Percentiles rank a stretch among this genome's conserved stretches.
Conservation (phyloP, 2,329 filamentous ascomycete species). For the Xylariaceae sp. region DNA sequence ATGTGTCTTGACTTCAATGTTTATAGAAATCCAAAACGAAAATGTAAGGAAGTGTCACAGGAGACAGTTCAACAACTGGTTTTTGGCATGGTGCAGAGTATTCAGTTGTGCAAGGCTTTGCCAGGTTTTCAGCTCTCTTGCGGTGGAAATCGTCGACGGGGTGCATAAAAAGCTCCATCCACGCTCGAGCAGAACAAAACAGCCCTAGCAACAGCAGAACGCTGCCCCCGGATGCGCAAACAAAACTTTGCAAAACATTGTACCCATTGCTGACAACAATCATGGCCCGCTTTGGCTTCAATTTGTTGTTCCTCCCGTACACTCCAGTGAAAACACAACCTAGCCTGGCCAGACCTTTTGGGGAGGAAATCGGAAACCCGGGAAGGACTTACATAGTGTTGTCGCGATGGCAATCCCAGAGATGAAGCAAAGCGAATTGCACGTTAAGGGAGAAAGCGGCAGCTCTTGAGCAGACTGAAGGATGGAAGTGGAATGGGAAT, state of each 20-base stretch:
- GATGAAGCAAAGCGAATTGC: neutral
- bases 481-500: neutral
- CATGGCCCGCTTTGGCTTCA: too few species aligned
- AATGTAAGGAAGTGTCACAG: too few species aligned
- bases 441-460: neutral
- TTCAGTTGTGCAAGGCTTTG: neutral
- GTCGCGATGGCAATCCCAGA: neutral
- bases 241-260: too few species aligned
- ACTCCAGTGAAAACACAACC: neutral
- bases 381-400: too few species aligned
- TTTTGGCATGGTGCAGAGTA: neutral
- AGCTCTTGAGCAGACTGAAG: neutral
- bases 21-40: too few species aligned
- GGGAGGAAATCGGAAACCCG: neutral
- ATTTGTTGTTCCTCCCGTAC: too few species aligned
- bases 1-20: too few species aligned
- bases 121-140: neutral
- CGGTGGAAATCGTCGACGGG: neutral
- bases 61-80: too few species aligned
- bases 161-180: neutral
- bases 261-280: too few species aligned
- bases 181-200: neutral
- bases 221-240: too few species aligned
- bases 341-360: neutral
- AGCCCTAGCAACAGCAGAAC: too few species aligned